Conservation (phyloP, 176 grass and related monocot genomes). For the Chrysopogon serrulatus region DNA sequence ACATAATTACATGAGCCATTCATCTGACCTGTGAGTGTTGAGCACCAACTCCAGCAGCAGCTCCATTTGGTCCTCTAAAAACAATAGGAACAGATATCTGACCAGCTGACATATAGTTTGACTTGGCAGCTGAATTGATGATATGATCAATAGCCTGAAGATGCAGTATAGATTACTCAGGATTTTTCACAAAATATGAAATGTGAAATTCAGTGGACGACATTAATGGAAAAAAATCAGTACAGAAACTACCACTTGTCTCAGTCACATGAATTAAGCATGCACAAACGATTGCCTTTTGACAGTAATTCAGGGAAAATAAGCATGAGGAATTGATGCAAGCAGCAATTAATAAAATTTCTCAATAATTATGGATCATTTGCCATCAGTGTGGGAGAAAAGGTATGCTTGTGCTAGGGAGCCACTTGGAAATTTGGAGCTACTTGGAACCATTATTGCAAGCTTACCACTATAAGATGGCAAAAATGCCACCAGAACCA, state of each 20-base stretch:
- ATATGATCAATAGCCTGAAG: slow-evolving; percentile 98
- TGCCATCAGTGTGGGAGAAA: neutral
- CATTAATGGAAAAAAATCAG: neutral
- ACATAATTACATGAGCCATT: neutral
- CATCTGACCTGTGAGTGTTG: slow-evolving; percentile 79
- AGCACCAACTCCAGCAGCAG: slow-evolving; percentile 96
- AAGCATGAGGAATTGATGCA: neutral
- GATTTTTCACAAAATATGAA: neutral
- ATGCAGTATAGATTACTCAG: neutral
- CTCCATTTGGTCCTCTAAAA: slow-evolving; percentile 95
- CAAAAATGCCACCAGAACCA: neutral
- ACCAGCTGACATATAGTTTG: slow-evolving; percentile 96
- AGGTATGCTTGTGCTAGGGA: neutral
- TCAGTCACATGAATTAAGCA: neutral
- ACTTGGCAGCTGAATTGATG: slow-evolving; percentile 97
- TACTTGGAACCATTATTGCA: neutral
- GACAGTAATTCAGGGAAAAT: neutral
- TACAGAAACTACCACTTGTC: neutral
- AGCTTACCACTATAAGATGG: neutral
- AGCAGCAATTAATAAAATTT: neutral
- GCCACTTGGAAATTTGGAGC: neutral
- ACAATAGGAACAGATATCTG: slow-evolving; percentile 88
- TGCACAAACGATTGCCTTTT: neutral
- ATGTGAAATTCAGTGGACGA: neutral
- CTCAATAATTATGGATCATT: neutral